Percentiles rank a stretch among this genome's conserved stretches.
These are phyloP conservation scores for Neurospora sp. DNA, from an alignment of 495 filamentous ascomycete species.

Conservation along the genomic window DNA sequence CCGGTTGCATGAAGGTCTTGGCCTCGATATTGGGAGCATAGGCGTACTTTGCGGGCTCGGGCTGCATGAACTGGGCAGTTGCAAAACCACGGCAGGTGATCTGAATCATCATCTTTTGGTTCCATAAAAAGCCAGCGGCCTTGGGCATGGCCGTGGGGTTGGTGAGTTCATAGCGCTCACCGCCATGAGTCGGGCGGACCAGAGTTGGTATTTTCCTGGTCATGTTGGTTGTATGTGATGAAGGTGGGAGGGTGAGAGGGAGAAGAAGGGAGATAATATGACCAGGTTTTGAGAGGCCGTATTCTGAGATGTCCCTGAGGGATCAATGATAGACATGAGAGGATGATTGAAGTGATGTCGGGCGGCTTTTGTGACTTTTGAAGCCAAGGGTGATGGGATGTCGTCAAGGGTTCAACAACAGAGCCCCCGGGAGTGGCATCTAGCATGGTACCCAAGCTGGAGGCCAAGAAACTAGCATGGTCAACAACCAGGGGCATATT, in stretches of 20 bases:
- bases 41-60: conserved; percentile 47
- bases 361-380: not conserved
- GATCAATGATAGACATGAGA: not conserved
- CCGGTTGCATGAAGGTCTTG: conserved; percentile 51
- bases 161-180: conserved; percentile 44
- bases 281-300: not conserved
- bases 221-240: conserved; percentile 10
- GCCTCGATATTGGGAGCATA: conserved; percentile 46
- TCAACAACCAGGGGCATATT: not conserved
- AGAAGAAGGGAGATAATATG: not conserved
- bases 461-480: not conserved
- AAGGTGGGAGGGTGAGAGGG: not conserved
- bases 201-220: conserved; percentile 18
- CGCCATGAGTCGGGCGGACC: conserved; percentile 37
- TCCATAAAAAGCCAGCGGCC: conserved; percentile 48
- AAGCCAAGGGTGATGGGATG: not conserved
- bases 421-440: not conserved
- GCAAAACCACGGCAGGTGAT: conserved; percentile 47
- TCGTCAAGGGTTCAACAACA: not conserved
- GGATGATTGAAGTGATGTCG: not conserved
- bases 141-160: conserved; percentile 47
- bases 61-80: conserved; percentile 50
- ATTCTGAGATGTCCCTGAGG: not conserved
- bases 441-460: not conserved
- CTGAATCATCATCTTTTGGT: conserved; percentile 52